Evolutionary conservation across 257 asterid species (phyloP), one percentile per base, ranked within the genome.

Genomic region (Solanum stenotomum): DNA sequence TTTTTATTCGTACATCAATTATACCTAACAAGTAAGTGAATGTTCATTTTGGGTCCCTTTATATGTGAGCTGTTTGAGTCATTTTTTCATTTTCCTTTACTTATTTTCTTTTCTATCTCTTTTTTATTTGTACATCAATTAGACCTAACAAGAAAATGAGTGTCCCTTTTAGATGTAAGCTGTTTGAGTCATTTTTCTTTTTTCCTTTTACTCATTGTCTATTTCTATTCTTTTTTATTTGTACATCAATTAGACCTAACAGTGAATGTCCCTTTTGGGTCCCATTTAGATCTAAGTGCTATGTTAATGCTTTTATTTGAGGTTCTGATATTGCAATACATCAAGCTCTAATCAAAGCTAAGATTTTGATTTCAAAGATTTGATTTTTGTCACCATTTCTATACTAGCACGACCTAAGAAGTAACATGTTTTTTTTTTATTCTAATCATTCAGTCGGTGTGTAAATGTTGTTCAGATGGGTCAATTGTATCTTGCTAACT

Each of bases 401-500:
- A 23, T 49, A 31, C 85, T 49, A 18, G 42, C 86, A 82, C 15
- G 44, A 29, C 70, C 70, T 18, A 29, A 49, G 3, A 82, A 49
- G 12, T 49, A 82, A 20, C 29, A 1, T 56, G 25, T 1, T 6
- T n/a, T 77, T 5, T 13, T 49, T 82, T 37, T 75, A 3, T 15
- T 29, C 35, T 11, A 49, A 9, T 29, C 12, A 29, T 49, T 49
- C 44, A 31, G 29, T 49, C 2, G 37, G 86, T 82, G 16, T 46
- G 40, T 29, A 59, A 16, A 33, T 74, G 76, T 37, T 75, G 22
- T 9, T 33, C 77, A 38, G 63, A 87, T 91, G 52, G 77, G 79
- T 8, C 44, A n/a, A 63, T 83, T 49, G 81, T 59, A 88, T 88
- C 87, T 91, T 67, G 84, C 81, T 61, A 68, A 25, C 59, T 16